Evolutionary conservation across 1,139 yeast genomes (phyloP).

Genomic region (Starmera stellimalicola): DNA sequence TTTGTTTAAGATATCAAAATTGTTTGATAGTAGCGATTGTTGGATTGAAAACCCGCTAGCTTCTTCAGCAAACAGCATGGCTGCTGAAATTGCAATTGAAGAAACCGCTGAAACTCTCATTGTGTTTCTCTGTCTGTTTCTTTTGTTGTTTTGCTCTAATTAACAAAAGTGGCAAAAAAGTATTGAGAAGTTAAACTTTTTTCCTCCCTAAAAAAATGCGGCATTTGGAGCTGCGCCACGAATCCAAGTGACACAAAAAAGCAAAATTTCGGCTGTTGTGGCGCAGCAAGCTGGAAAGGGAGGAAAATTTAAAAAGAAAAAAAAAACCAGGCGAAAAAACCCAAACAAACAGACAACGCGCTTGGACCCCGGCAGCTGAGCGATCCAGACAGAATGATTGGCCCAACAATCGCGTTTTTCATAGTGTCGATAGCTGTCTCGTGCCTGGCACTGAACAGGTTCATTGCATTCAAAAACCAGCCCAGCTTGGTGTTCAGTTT

Average conservation of each 20-base stretch:
- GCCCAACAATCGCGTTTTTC: slow-evolving; percentile 13
- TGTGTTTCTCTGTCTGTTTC: neutral
- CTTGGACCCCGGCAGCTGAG: too few relatives aligned
- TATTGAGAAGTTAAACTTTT: neutral
- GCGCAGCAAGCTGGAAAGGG: too few relatives aligned
- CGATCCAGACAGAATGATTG: too few relatives aligned
- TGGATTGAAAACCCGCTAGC: slow-evolving; percentile 22
- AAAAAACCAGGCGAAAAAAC: too few relatives aligned
- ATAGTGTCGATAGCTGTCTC: slow-evolving; percentile 11
- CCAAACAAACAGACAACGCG: too few relatives aligned
- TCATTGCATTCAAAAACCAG: slow-evolving; percentile 8
- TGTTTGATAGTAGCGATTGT: slow-evolving; percentile 17
- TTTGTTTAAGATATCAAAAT: slow-evolving; percentile 19
- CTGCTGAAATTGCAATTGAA: slow-evolving; percentile 8
- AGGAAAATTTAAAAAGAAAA: too few relatives aligned
- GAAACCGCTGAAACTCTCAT: slow-evolving; percentile 13
- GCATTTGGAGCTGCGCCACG: too few relatives aligned
- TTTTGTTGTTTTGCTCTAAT: neutral
- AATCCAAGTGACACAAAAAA: neutral
- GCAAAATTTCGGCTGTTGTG: neutral
- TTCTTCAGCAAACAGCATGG: slow-evolving; percentile 8
- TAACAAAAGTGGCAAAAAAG: neutral
- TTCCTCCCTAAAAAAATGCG: neutral
- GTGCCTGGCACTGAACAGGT: slow-evolving; percentile 12
- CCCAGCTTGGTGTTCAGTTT: slow-evolving; percentile 14